phyloP scores from a whole-genome alignment of 2,329 filamentous ascomycete genomes.

The Scleromitrula shiraiana region DNA sequence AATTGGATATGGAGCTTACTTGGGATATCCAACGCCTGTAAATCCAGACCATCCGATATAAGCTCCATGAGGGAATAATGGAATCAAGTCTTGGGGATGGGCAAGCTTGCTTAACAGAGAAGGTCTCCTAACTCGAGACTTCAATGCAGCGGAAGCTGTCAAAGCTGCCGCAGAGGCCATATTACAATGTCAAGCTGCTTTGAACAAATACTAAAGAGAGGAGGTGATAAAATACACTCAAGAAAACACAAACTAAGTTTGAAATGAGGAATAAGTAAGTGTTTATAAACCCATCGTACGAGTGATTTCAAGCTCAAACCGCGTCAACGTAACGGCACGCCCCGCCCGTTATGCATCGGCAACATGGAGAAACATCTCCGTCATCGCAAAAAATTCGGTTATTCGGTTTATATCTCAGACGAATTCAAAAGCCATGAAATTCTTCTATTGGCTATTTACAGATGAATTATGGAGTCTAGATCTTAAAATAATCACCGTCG shows the following conservation, averaged over 20 bases:
- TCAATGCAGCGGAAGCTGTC: conserved; percentile 46
- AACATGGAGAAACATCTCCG: conserved; percentile 4
- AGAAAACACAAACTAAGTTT: not conserved
- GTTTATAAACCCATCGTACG: conserved; percentile 7
- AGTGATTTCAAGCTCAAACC: not conserved
- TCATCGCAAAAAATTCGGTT: conserved; percentile 5
- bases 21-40: conserved; percentile 83
- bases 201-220: not conserved
- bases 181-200: not conserved
- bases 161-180: conserved; percentile 24
- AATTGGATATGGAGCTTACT: conserved; percentile 50
- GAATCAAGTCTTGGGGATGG: conserved; percentile 69
- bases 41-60: conserved; percentile 91
- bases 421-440: not conserved
- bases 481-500: too few relatives aligned
- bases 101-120: conserved; percentile 75
- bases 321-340: not conserved
- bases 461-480: not conserved
- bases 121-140: conserved; percentile 65
- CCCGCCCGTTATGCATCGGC: conserved; percentile 2
- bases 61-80: conserved; percentile 74
- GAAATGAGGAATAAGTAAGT: not conserved
- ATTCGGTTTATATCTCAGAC: conserved; percentile 1
- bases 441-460: not conserved
- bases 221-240: not conserved